Evolutionary conservation across 345 rosid genomes (phyloP), one percentile per base, ranked within the genome.

Genomic region (Streptanthus diversifolius): DNA sequence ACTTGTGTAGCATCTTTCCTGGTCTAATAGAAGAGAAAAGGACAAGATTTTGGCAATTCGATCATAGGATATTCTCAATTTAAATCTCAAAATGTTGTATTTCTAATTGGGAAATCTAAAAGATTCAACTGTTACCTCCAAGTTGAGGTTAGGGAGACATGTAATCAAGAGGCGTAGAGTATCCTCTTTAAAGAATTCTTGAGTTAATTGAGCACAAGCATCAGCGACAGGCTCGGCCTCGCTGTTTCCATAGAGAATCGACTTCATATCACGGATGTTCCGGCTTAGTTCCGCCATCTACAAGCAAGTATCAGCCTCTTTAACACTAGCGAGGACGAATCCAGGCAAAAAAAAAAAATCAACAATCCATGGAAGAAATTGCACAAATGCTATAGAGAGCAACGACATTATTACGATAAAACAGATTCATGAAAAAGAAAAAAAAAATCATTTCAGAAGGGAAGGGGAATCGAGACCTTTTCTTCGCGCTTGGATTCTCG

Each of bases 1-100:
- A 95, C 92, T 83, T 91, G 98, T 21, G 99, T 95, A 69, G 93
- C 96, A 87, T 95, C 99, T 83, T 90, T 95, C 61, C 97, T 84
- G 4, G 99, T 78, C 99, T 95, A 86, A 48, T 9, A 8, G 33
- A n/a, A 3, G 61, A 73, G 32, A 44, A 4, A 63, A 22, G 25
- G 8, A 66, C 25, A 18, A 22, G 35, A 29, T 17, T 51, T 60
- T 5, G 2, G 1, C 3, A 61, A 44, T 13, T 17, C 21, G 45
- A 55, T 1, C 54, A 43, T 36, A 11, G 8, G 30, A 32, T 13
- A 35, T 21, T 8, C 32, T 56, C 24, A 6, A 54, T 51, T n/a
- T 7, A 53, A 22, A 0, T 44, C 49, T 11, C 27, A 3, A 12
- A 54, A 43, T 21, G 52, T 1, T 2, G 15, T 5, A 48, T 54